Percentiles rank a stretch among this genome's conserved stretches.
Conservation (phyloP, 768 basidiomycete genomes). For the Podaxis sp. region DNA sequence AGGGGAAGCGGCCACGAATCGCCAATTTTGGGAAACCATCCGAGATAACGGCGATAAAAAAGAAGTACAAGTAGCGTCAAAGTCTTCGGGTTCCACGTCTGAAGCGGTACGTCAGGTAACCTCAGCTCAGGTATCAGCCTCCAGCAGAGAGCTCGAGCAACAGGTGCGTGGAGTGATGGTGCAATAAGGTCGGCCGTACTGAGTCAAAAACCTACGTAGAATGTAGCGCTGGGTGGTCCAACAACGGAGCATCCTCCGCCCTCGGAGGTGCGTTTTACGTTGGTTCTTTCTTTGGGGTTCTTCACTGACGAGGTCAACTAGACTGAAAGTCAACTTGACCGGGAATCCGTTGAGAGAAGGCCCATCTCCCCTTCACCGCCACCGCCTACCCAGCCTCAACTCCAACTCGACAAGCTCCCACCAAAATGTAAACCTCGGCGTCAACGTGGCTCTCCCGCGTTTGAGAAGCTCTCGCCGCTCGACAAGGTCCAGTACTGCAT, state of each 20-base stretch:
- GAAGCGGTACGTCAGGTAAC: not conserved
- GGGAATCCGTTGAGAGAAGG: not conserved
- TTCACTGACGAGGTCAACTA: not conserved
- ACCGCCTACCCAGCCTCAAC: not conserved
- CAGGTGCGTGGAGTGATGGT: not conserved
- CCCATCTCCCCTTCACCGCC: not conserved
- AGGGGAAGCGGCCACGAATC: not conserved
- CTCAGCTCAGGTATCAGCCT: not conserved
- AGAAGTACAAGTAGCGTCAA: not conserved
- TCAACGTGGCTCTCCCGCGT: slow-evolving; percentile 18
- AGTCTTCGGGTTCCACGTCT: not conserved
- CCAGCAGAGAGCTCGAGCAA: not conserved
- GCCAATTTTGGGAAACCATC: not conserved
- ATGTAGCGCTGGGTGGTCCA: not conserved
- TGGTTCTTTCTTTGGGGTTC: not conserved
- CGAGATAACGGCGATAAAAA: not conserved
- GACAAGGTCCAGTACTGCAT: slow-evolving; percentile 69
- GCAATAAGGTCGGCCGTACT: not conserved
- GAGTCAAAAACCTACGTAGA: not conserved
- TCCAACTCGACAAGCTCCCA: not conserved
- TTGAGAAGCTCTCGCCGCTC: slow-evolving; percentile 23
- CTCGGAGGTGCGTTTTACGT: not conserved
- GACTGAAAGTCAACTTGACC: not conserved
- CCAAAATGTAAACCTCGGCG: not conserved
- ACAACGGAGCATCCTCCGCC: not conserved